phyloP scores from a whole-genome alignment of 192 early-diverging fungal species.

The Coemansia sp. region DNA sequence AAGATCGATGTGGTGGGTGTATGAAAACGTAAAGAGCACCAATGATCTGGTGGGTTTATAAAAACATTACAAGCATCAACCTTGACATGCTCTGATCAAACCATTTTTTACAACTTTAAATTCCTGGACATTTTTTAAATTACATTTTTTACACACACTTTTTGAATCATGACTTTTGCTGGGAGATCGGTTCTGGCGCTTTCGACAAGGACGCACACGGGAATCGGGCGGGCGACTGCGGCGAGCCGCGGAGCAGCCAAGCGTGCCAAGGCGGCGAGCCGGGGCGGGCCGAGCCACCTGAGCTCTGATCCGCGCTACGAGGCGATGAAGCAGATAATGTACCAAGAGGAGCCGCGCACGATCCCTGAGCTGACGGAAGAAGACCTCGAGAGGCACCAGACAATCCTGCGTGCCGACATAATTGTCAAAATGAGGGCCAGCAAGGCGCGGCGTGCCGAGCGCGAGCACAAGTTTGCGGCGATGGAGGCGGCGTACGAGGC shows the following conservation, averaged over 20 bases:
- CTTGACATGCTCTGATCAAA: too few species aligned
- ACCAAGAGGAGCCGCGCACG: conserved; percentile 55
- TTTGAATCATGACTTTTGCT: neutral
- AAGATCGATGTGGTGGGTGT: too few species aligned
- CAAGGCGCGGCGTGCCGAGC: conserved; percentile 41
- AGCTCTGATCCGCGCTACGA: conserved; percentile 60
- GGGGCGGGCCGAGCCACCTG: conserved; percentile 15
- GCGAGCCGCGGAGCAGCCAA: conserved; percentile 4
- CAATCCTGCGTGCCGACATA: conserved; percentile 71
- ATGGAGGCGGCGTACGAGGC: conserved; percentile 67
- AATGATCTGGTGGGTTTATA: too few species aligned
- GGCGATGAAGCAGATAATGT: conserved; percentile 70
- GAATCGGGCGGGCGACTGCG: neutral
- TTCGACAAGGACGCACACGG: neutral
- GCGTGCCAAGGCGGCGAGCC: conserved; percentile 5
- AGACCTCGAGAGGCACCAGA: conserved; percentile 62
- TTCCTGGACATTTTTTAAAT: too few species aligned
- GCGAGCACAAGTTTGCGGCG: conserved; percentile 59
- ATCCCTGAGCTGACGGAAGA: conserved; percentile 49
- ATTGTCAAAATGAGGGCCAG: conserved; percentile 55
- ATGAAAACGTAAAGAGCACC: too few species aligned
- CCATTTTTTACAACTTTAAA: too few species aligned
- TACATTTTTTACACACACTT: too few species aligned
- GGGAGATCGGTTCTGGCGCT: neutral
- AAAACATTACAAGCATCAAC: too few species aligned